Evolutionary conservation across 371 early-diverging fungal genomes (phyloP).

Genomic region (Choanephora cucurbitarum): DNA sequence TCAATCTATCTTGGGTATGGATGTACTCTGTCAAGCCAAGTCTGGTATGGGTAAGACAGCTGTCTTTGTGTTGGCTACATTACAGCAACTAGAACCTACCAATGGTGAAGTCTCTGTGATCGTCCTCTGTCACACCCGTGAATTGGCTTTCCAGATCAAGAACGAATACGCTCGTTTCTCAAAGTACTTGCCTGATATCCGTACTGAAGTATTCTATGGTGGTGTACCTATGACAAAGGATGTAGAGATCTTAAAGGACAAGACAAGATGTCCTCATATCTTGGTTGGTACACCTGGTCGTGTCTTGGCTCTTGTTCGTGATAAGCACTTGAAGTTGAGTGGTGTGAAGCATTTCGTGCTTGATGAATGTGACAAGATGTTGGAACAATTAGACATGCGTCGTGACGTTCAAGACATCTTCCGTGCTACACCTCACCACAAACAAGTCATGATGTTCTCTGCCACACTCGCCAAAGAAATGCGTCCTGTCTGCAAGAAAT

Average conservation of each 20-base stretch:
- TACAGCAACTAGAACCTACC: conserved; percentile 79
- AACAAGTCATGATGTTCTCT: conserved; percentile 96
- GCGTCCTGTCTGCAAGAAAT: conserved; percentile 94
- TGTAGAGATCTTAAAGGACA: conserved; percentile 97
- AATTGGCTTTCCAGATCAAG: conserved; percentile 96
- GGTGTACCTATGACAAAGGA: conserved; percentile 82
- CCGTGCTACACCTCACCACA: conserved; percentile 75
- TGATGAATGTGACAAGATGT: conserved; percentile 99
- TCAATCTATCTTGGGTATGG: conserved; percentile 93
- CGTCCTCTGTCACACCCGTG: conserved; percentile 96
- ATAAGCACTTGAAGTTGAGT: conserved; percentile 85
- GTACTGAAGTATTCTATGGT: conserved; percentile 90
- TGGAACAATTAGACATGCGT: conserved; percentile 74
- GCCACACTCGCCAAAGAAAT: conserved; percentile 99
- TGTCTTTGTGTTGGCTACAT: conserved; percentile 93
- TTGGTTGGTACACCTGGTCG: conserved; percentile 98
- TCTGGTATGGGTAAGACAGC: conserved; percentile 99
- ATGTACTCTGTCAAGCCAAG: conserved; percentile 96
- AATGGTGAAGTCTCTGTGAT: conserved; percentile 76
- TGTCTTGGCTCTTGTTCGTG: conserved; percentile 93
- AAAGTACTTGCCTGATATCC: conserved; percentile 90
- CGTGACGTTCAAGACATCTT: conserved; percentile 34
- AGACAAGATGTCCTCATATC: conserved; percentile 96
- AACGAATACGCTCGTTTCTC: conserved; percentile 90
- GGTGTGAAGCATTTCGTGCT: conserved; percentile 90